Base-by-base conservation (phyloP, 352 stramenopile genomes). In the Discostella stelligera region DNA sequence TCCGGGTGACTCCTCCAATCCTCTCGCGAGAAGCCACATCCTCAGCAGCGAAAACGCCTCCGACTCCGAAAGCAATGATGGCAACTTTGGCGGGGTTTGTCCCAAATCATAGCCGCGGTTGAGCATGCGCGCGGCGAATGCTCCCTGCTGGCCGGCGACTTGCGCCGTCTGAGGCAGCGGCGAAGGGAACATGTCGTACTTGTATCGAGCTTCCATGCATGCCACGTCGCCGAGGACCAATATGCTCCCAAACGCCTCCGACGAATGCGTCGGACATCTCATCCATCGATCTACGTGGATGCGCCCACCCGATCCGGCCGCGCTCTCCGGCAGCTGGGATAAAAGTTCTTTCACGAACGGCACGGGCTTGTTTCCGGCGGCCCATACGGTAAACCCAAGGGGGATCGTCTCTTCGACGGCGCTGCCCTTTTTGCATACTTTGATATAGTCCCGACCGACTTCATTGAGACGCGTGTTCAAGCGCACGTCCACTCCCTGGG, bases 121-220 rank as follows among this genome's bases (percentile, higher is more conserved):
- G 10, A 95, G 77, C 55, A 95, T 80, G 13, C 91, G 69, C 13
- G 85, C 91, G 11, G 91, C 77, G 69, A 85, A 95, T 25, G 86
- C 82, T 58, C 91, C 92, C 74, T 96, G 91, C 71, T 96, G 92
- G 32, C 84, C 86, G 41, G 92, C 92, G 4, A 95, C 91, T 71
- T 96, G 92, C 25, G 92, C 92, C 21, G 91, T 96, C 39, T 91
- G 85, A n/a, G 92, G 92, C 2, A 96, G 75, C 16, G 78, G 71
- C 37, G 65, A 44, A 69, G 74, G 79, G 10, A 60, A 65, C 7
- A 49, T 13, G 21, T 82, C 69, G 30, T 77, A 81, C 21, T 80
- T 73, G 20, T 49, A 44, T 16, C 88, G 32, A 10, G 67, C 50
- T 25, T 86, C 74, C 5, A 81, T 74, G 25, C 71, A 85, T 13